A percentile compares a stretch with the other conserved stretches of the same genome.
Conservation (phyloP, 2,329 filamentous ascomycete genomes). For the Cladorrhinum sp. region DNA sequence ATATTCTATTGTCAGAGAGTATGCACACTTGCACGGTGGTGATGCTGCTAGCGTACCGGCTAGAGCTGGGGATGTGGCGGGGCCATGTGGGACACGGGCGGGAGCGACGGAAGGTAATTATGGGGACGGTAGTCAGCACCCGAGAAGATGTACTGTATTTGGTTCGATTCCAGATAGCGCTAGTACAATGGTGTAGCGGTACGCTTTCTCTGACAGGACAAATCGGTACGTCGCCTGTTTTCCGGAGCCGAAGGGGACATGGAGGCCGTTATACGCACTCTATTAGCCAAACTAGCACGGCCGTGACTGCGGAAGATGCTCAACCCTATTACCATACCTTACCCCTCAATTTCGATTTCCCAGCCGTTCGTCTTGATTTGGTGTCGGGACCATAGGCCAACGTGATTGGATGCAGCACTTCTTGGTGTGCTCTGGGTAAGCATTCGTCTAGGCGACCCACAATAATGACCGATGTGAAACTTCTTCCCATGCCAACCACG, state of each 20-base stretch:
- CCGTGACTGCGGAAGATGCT: constrained; percentile 8
- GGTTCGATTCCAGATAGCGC: too few species aligned
- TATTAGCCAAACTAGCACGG: constrained; percentile 13
- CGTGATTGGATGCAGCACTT: not conserved
- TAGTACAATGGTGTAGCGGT: too few species aligned
- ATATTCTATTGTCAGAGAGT: constrained; percentile 11
- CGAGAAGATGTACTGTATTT: too few species aligned
- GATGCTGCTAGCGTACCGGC: constrained; percentile 11
- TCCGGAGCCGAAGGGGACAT: constrained; percentile 2
- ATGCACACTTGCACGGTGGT: constrained; percentile 9
- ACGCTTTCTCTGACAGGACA: too few species aligned
- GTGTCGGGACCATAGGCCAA: not conserved
- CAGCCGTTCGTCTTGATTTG: constrained; percentile 8
- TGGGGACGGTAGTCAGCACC: too few species aligned
- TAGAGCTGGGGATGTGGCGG: constrained; percentile 4
- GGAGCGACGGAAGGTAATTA: constrained; percentile 2
- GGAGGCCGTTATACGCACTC: constrained; percentile 9
- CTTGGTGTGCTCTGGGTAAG: not conserved
- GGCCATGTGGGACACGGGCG: constrained; percentile 2
- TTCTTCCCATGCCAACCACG: not conserved
- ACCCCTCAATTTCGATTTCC: constrained; percentile 6
- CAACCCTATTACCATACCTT: constrained; percentile 7
- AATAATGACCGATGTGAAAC: not conserved
- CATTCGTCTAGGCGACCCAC: not conserved
- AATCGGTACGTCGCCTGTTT: not conserved